These are phyloP conservation scores for Phenoliferia sp. DNA, from an alignment of 1,284 basidiomycete genomes.

Conservation along the genomic window DNA sequence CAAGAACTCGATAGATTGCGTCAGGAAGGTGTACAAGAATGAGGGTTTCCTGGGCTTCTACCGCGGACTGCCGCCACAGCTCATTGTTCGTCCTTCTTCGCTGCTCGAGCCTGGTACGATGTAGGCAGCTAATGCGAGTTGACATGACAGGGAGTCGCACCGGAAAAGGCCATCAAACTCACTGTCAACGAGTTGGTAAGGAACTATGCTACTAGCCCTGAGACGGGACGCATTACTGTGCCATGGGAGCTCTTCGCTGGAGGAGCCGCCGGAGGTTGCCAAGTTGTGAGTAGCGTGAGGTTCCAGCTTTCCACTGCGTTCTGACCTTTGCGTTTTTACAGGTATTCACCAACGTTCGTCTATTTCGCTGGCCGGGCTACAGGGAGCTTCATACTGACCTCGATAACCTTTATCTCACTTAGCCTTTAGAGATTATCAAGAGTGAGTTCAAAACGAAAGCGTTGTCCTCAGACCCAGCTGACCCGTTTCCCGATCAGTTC, in stretches of 20 bases:
- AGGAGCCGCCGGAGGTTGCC: slow-evolving; percentile 89
- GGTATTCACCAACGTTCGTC: slow-evolving; percentile 32
- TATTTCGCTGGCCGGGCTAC: not conserved
- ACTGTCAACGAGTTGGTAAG: slow-evolving; percentile 94
- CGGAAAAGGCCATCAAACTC: slow-evolving; percentile 92
- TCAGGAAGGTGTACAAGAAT: slow-evolving; percentile 87
- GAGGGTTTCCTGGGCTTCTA: slow-evolving; percentile 92
- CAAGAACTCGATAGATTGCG: slow-evolving; percentile 90
- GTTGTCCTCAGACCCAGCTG: not conserved
- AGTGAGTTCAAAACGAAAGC: slow-evolving; percentile 40
- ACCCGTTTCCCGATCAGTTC: not conserved
- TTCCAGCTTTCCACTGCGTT: not conserved
- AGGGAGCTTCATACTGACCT: no score
- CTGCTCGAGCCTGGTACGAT: not conserved
- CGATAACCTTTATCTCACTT: no score
- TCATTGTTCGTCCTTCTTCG: slow-evolving; percentile 59
- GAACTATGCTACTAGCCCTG: slow-evolving; percentile 77
- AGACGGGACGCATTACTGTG: slow-evolving; percentile 85
- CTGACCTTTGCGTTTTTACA: not conserved
- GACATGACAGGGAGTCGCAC: slow-evolving; percentile 76
- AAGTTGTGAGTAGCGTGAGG: slow-evolving; percentile 69
- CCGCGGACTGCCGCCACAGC: slow-evolving; percentile 88
- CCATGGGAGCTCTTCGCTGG: slow-evolving; percentile 86
- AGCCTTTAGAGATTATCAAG: slow-evolving; percentile 64
- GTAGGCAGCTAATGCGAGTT: not conserved